phyloP scores from a whole-genome alignment of 2,329 filamentous ascomycete genomes.

The Penicillium sclerotiorum region DNA sequence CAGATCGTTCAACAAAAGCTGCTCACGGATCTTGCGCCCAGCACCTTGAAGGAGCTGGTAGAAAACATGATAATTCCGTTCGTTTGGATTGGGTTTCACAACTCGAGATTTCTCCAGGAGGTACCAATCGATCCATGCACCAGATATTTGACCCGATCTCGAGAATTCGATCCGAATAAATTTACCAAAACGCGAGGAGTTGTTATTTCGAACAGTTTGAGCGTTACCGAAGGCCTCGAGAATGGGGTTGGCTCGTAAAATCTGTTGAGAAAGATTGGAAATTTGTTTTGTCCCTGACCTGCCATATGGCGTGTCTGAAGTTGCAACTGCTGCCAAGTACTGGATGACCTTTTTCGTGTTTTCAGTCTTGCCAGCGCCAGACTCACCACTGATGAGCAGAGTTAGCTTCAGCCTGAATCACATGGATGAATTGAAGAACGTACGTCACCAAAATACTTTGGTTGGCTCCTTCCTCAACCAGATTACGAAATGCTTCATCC shows the following conservation, averaged over 20 bases:
- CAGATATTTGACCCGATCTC: constrained; percentile 82
- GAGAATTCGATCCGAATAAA: constrained; percentile 98
- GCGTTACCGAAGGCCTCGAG: constrained; percentile 98
- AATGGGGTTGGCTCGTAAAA: constrained; percentile 92
- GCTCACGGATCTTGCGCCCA: constrained; percentile 69
- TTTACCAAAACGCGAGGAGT: constrained; percentile 97
- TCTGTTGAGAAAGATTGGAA: constrained; percentile 92
- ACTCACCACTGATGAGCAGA: constrained; percentile 68
- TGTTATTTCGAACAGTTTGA: constrained; percentile 96
- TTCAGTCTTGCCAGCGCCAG: constrained; percentile 96
- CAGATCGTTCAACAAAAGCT: constrained; percentile 73
- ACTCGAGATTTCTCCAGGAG: constrained; percentile 97
- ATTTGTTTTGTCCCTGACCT: constrained; percentile 67
- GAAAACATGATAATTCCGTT: constrained; percentile 96
- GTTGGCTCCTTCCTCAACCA: constrained; percentile 92
- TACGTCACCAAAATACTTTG: constrained; percentile 95
- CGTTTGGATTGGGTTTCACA: constrained; percentile 80
- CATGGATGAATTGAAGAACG: constrained; percentile 30
- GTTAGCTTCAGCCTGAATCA: neutral
- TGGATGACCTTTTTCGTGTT: constrained; percentile 99
- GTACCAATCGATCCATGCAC: constrained; percentile 98
- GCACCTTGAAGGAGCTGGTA: constrained; percentile 92
- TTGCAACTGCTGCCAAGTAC: constrained; percentile 92
- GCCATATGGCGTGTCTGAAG: constrained; percentile 69
- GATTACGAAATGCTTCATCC: constrained; percentile 91